Evolutionary conservation across 208 protist genomes (phyloP).

Genomic region (Wallacemonas collosoma): DNA sequence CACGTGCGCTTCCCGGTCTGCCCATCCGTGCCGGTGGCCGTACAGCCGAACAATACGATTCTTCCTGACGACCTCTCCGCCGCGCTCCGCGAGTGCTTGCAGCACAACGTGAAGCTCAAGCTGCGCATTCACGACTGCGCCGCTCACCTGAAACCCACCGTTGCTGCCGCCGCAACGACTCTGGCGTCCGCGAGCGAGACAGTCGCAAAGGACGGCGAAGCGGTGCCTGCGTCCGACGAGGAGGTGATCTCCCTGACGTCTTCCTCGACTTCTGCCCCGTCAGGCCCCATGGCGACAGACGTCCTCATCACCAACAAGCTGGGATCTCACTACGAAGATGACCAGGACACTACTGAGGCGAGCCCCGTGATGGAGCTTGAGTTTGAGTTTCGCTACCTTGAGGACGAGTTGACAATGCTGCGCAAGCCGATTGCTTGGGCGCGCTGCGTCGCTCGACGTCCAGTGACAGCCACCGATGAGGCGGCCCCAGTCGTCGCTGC

Average conservation of each 20-base stretch:
- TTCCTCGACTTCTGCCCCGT: not conserved
- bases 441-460: not conserved
- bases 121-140: not conserved
- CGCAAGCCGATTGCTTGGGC: constrained; percentile 12
- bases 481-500: not conserved
- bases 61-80: constrained; percentile 27
- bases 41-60: constrained; percentile 33
- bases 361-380: not conserved
- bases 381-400: constrained; percentile 5
- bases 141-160: not conserved
- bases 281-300: not conserved
- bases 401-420: constrained; percentile 10
- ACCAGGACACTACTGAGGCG: not conserved
- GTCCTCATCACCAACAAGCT: constrained; percentile 5
- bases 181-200: not conserved
- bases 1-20: constrained; percentile 22
- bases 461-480: not conserved
- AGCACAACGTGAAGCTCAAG: constrained; percentile 12
- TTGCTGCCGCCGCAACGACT: not conserved
- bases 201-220: not conserved
- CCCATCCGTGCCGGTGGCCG: constrained; percentile 24
- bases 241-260: constrained; percentile 6
- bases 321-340: not conserved
- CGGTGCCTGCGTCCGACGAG: not conserved
- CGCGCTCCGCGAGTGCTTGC: constrained; percentile 23